Evolutionary conservation across 2,329 filamentous ascomycete genomes (phyloP).

Genomic region (Penicillium capsulatum): DNA sequence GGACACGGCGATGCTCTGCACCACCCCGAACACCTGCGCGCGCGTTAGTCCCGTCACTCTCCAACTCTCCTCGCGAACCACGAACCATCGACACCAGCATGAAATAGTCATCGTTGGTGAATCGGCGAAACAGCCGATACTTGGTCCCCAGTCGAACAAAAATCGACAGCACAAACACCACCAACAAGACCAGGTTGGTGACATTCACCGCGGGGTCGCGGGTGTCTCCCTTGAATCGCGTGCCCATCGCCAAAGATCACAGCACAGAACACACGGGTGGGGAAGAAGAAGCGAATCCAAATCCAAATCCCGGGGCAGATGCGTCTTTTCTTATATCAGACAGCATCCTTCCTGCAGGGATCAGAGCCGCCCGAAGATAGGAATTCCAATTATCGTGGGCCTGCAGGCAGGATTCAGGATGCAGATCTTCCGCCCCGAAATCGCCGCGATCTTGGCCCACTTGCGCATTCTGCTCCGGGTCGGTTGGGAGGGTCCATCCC

Average conservation of each 20-base stretch:
- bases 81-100: background rate
- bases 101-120: background rate
- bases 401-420: too few relatives aligned
- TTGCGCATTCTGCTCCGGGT: too few relatives aligned
- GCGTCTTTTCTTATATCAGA: too few relatives aligned
- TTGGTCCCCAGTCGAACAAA: background rate
- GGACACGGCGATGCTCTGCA: constrained; percentile 1
- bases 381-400: too few relatives aligned
- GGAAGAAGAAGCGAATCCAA: too few relatives aligned
- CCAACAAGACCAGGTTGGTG: background rate
- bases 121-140: background rate
- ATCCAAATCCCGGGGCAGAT: too few relatives aligned
- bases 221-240: background rate
- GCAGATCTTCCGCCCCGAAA: too few relatives aligned
- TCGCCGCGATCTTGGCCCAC: too few relatives aligned
- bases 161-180: background rate
- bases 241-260: background rate
- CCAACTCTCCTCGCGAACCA: background rate
- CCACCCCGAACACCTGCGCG: background rate
- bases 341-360: too few relatives aligned
- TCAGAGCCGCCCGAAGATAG: too few relatives aligned
- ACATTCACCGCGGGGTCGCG: background rate
- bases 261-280: too few relatives aligned
- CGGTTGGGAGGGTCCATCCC: too few relatives aligned
- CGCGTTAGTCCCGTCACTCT: background rate